These are phyloP conservation scores for Boletus edulis DNA, from an alignment of 768 basidiomycete species.

Conservation along the genomic window DNA sequence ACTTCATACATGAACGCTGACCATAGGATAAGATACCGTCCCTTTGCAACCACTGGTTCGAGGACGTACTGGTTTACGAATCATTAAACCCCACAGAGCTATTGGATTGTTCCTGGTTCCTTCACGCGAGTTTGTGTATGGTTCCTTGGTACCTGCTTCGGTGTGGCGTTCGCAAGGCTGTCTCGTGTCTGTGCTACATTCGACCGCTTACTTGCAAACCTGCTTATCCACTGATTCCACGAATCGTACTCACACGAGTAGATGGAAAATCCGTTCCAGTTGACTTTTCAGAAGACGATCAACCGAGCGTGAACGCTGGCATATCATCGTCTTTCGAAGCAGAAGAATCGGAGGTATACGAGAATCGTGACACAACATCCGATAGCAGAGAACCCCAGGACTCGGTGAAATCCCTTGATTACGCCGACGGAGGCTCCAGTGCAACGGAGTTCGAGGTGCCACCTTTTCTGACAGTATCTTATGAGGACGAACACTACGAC, in stretches of 20 bases:
- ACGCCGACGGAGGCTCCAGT: not conserved
- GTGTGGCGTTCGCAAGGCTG: not conserved
- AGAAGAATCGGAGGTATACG: not conserved
- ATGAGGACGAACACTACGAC: not conserved
- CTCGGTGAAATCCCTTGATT: not conserved
- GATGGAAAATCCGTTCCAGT: constrained; percentile 15
- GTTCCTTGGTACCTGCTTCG: constrained; percentile 5
- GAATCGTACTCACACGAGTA: constrained; percentile 12
- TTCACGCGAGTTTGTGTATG: constrained; percentile 7
- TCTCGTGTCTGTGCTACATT: not conserved
- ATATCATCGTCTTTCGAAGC: not conserved
- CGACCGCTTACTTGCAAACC: not conserved
- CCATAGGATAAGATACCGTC: constrained; percentile 16
- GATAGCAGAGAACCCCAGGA: not conserved
- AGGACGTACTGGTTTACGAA: constrained; percentile 14
- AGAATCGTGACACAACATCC: not conserved
- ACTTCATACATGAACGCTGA: not conserved
- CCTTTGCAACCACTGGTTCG: constrained; percentile 19
- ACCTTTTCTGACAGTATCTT: not conserved
- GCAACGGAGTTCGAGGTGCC: not conserved
- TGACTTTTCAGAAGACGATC: constrained; percentile 1
- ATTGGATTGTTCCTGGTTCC: not conserved
- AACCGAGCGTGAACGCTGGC: not conserved
- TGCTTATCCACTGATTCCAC: constrained; percentile 3
- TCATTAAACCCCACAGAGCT: not conserved